Percentiles rank a stretch among this genome's conserved stretches.
Conservation (phyloP, 345 rosid genomes). For the Trapa incisa region DNA sequence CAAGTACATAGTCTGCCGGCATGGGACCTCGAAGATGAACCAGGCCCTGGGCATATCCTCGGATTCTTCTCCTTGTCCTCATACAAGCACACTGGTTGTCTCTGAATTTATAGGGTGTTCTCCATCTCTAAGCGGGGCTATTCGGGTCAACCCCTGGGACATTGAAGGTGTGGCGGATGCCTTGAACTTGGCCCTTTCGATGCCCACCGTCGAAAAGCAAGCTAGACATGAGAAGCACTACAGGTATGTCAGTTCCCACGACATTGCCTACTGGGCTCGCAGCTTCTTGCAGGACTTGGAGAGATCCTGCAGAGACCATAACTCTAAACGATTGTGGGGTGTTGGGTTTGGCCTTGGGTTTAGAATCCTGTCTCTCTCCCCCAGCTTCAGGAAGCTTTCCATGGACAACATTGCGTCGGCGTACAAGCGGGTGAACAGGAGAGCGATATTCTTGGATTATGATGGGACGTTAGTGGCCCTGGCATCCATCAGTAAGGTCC, state of each 20-base stretch:
- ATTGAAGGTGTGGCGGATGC: slow-evolving; percentile 32
- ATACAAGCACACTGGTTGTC: slow-evolving; percentile 28
- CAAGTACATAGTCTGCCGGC: slow-evolving; percentile 31
- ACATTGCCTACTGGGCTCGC: slow-evolving; percentile 28
- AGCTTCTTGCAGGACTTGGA: slow-evolving; percentile 32
- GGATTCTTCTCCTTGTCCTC: background rate
- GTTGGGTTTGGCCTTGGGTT: slow-evolving; percentile 33
- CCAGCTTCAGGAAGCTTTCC: slow-evolving; percentile 30
- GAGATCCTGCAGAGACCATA: slow-evolving; percentile 25
- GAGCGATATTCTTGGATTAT: slow-evolving; percentile 39
- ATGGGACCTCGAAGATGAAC: slow-evolving; percentile 22
- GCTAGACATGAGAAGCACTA: slow-evolving; percentile 37
- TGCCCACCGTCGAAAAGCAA: slow-evolving; percentile 23
- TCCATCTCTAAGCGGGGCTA: slow-evolving; percentile 36
- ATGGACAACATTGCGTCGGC: slow-evolving; percentile 20
- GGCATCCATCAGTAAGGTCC: slow-evolving; percentile 18
- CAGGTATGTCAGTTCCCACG: slow-evolving; percentile 26
- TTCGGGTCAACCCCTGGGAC: slow-evolving; percentile 41
- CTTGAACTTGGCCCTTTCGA: slow-evolving; percentile 15
- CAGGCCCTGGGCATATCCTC: slow-evolving; percentile 16
- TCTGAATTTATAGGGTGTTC: slow-evolving; percentile 39
- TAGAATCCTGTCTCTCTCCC: slow-evolving; percentile 26
- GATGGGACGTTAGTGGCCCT: slow-evolving; percentile 33
- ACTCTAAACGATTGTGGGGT: slow-evolving; percentile 26
- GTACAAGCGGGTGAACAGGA: slow-evolving; percentile 19